A percentile compares a stretch with the other conserved stretches of the same genome.
Conservation (phyloP, 208 protist genomes). For the Trypanosoma vivax region DNA sequence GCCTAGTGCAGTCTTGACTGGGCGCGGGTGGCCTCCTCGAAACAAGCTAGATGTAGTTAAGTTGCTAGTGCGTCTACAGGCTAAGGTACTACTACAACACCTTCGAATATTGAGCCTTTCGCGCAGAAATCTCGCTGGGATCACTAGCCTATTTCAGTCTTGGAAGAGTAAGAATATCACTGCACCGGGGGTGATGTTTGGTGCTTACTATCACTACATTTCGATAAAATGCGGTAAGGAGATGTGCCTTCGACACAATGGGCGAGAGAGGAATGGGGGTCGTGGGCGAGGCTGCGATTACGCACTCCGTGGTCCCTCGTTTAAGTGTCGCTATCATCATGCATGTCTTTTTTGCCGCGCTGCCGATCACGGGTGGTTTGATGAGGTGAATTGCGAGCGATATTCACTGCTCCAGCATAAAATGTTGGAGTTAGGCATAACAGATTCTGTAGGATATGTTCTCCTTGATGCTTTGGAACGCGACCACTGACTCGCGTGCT, state of each 20-base stretch:
- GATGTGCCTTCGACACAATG: constrained; percentile 77
- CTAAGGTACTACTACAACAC: constrained; percentile 55
- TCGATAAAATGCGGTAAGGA: constrained; percentile 51
- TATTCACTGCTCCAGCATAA: constrained; percentile 55
- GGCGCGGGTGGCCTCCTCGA: constrained; percentile 36
- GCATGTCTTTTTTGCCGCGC: constrained; percentile 68
- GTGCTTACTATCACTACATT: constrained; percentile 71
- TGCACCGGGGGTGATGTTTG: constrained; percentile 59
- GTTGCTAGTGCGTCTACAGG: constrained; percentile 28
- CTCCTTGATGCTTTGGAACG: constrained; percentile 65
- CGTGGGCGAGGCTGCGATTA: constrained; percentile 68
- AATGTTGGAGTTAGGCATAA: constrained; percentile 46
- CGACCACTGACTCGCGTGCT: background rate
- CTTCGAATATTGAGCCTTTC: constrained; percentile 57
- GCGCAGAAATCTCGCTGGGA: constrained; percentile 30
- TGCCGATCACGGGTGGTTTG: constrained; percentile 71
- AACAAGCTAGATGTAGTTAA: constrained; percentile 30
- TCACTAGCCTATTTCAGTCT: constrained; percentile 53
- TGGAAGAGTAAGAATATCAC: constrained; percentile 58
- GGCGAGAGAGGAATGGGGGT: constrained; percentile 38
- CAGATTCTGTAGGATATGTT: constrained; percentile 34
- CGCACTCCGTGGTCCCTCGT: constrained; percentile 46
- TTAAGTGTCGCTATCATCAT: constrained; percentile 70
- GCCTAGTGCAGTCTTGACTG: constrained; percentile 16
- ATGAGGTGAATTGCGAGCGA: constrained; percentile 54